Evolutionary conservation across 257 asterid species (phyloP), one percentile per base, ranked within the genome.

Genomic region (Lavandula angustifolia): DNA sequence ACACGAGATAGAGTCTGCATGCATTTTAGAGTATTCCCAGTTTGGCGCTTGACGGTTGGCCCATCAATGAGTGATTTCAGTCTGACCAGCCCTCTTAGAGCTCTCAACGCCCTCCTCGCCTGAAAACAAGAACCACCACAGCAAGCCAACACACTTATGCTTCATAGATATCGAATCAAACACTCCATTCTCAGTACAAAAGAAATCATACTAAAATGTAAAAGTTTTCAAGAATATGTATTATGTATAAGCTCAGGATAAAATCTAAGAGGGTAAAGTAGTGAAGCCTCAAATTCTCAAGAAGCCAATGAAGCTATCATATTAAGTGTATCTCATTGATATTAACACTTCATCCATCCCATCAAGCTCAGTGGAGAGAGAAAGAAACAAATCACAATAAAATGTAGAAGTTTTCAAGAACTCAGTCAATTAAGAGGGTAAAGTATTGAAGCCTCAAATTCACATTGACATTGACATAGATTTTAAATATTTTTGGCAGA

Each of bases 71-170:
- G 96, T 54, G 90, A 71, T 81, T 94, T 90, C 62, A 94, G 74
- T 75, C 97, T 80, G 55, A 90, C 95, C 46, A 94, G 91, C 68
- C 99, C 97, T 79, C 96, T 83, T 48, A 89, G 78, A 60, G 97
- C 99, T 58, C 85, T 71, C 75, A 87, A 71, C 14, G 95, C 96
- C 74, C 95, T 84, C 76, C 96, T 86, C 9, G 99, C 99, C 99
- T 94, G 80, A 71, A 68, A 76, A 37, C 16, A 71, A 3, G 33
- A 48, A 44, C 16, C 51, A 32, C 63, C 42, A 47, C 6, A 43
- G 38, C 43, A 37, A 29, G 22, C 32, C 37, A 35, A 54, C 7
- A 12, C 9, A 17, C 9, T 51, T 59, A 16, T 57, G 22, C 4
- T 34, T 46, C 48, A 18, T 68, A 4, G 13, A 27, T 32, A 32